Percentiles rank a stretch among this genome's conserved stretches.
phyloP scores from a whole-genome alignment of 2,329 filamentous ascomycete genomes.

The Aureobasidium namibiae region DNA sequence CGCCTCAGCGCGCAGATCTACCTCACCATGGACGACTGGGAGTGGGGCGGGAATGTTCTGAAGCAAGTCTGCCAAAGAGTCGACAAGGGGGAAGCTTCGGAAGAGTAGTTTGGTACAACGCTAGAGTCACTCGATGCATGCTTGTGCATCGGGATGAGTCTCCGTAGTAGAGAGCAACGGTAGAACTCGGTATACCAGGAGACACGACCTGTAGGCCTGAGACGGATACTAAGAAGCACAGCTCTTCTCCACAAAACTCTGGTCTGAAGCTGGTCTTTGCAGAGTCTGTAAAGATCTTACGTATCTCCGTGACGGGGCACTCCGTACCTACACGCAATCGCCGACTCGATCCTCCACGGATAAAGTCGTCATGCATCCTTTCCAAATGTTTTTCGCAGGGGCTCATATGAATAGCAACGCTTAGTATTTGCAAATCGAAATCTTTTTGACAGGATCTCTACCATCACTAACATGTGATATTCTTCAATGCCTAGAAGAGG shows the following conservation, averaged over 20 bases:
- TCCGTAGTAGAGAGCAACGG: too few species aligned
- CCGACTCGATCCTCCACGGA: too few species aligned
- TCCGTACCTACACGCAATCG: not conserved
- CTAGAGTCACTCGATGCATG: not conserved
- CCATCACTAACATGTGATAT: not conserved
- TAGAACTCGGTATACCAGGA: not conserved
- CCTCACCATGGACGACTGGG: conserved; percentile 70
- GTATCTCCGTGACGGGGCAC: not conserved
- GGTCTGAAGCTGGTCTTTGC: not conserved
- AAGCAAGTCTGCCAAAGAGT: conserved; percentile 48
- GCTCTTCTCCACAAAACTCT: not conserved
- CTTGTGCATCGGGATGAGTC: not conserved
- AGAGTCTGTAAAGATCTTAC: not conserved
- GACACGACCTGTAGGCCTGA: not conserved
- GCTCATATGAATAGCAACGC: too few species aligned
- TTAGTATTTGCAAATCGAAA: too few species aligned
- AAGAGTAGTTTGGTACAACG: not conserved
- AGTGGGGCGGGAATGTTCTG: conserved; percentile 55
- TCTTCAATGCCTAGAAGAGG: not conserved
- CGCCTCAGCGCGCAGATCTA: conserved; percentile 77
- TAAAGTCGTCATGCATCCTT: too few species aligned
- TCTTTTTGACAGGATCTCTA: too few species aligned
- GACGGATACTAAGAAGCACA: not conserved
- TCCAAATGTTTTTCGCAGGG: too few species aligned
- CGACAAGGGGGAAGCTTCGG: conserved; percentile 32